phyloP scores from a whole-genome alignment of 2,329 filamentous ascomycete genomes.

The Trichoderma afroharzianum region DNA sequence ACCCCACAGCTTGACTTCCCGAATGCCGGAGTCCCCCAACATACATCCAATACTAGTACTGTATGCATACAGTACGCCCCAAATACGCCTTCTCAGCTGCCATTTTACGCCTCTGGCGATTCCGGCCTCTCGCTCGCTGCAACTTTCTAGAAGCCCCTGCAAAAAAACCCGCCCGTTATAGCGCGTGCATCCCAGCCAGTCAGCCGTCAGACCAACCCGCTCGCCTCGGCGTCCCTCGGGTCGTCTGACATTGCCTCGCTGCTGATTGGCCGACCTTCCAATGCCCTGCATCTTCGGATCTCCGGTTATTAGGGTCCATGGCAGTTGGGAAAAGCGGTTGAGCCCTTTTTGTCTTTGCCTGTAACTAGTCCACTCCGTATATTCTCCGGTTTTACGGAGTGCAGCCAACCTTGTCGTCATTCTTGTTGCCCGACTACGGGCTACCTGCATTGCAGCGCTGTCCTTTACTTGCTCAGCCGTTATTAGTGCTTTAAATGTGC shows the following conservation, averaged over 20 bases:
- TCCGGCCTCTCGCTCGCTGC: background rate
- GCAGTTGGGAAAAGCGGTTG: background rate
- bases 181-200: background rate
- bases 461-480: too few relatives aligned
- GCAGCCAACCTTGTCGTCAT: background rate
- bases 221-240: background rate
- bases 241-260: constrained; percentile 18
- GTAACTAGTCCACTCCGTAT: too few relatives aligned
- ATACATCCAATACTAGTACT: too few relatives aligned
- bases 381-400: background rate
- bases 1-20: background rate
- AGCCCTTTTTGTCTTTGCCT: background rate
- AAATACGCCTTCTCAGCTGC: background rate
- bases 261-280: constrained; percentile 16
- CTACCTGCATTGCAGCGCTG: background rate
- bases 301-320: background rate
- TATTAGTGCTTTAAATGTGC: background rate
- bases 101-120: background rate
- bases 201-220: background rate
- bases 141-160: background rate
- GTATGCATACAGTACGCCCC: too few relatives aligned
- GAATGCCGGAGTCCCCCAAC: background rate
- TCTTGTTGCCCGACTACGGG: background rate
- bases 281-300: constrained; percentile 2
- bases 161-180: background rate